Base-by-base conservation (phyloP, 164 flowering plant species). In the Liriodendron chinense region DNA sequence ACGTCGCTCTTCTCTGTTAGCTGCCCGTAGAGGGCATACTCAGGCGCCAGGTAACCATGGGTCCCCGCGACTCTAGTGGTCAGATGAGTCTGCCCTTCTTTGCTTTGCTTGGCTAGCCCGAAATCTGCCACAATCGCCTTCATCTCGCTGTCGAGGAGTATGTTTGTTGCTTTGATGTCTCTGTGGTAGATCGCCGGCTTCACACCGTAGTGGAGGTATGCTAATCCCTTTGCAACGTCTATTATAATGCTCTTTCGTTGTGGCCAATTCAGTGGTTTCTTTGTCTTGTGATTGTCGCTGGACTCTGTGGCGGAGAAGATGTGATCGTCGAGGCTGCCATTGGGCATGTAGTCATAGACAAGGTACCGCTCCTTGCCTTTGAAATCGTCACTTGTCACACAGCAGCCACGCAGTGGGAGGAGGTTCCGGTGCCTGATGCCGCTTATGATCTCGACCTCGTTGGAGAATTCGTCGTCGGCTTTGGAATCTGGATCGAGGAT, bases 391-490 rank as follows among this genome's bases (percentile, higher is more conserved):
- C 74, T 63, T 13, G 70, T 65, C 22, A 87, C 85, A 73, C 92
- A 90, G 73, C 92, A 92, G 0, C 97, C 97, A 77, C 88, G 78
- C 3, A 90, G 81, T 0, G 90, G 86, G 16, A 92, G 91, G 1
- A 92, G 83, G 80, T 92, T 92, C 67, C 91, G 64, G 64, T 92
- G 94, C 83, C 81, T 87, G 84, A 92, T 81, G 69, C 79, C 87
- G 82, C 91, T 84, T 47, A 92, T 88, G 70, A 92, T 88, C 84
- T 89, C 92, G 65, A 92, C 91, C 78, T 92, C 96, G 74, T 88
- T 88, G 74, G 85, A 79, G 76, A 90, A 92, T 43, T 90, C 94
- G 67, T 91, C 80, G 0, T 85, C 90, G 34, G 86, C 90, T 0
- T 90, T 80, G 0, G 87, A 87, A 0, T 88, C 83, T 26, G 84